phyloP scores from a whole-genome alignment of 1,139 yeast genomes.

The Taphrina betulina region DNA sequence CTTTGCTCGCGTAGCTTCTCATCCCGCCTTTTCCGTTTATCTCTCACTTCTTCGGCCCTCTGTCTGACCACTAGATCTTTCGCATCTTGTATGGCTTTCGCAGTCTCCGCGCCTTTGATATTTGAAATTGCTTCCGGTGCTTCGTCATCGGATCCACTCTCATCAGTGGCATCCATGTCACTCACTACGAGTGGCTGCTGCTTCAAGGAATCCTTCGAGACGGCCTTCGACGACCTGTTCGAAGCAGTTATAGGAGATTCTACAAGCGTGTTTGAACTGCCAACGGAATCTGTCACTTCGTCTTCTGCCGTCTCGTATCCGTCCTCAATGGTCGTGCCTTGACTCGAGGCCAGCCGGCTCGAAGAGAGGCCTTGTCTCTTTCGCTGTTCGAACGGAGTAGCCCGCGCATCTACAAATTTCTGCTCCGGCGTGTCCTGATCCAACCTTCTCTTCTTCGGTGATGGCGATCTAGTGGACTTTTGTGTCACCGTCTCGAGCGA shows the following conservation, averaged over 20 bases:
- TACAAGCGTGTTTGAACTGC: too few relatives aligned
- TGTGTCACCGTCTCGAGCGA: constrained; percentile 7
- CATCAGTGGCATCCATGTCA: neutral
- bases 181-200: neutral
- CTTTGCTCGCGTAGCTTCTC: constrained; percentile 8
- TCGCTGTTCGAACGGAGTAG: constrained; percentile 15
- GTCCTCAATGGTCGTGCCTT: neutral
- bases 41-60: constrained; percentile 14
- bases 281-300: too few relatives aligned
- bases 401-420: constrained; percentile 24
- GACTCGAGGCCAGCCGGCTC: neutral
- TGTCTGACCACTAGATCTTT: neutral
- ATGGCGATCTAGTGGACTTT: neutral
- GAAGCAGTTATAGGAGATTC: neutral
- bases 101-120: constrained; percentile 5
- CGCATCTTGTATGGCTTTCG: neutral
- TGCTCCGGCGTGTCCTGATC: constrained; percentile 5
- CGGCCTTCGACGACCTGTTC: neutral
- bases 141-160: constrained; percentile 17
- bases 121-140: constrained; percentile 29
- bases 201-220: neutral
- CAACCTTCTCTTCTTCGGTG: constrained; percentile 10
- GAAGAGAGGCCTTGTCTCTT: too few relatives aligned
- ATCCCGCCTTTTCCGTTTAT: constrained; percentile 12
- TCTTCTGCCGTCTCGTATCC: constrained; percentile 1